Percentiles rank a stretch among this genome's conserved stretches.
Conservation (phyloP, 805 yeast genomes). For the Lipomyces starkeyi region DNA sequence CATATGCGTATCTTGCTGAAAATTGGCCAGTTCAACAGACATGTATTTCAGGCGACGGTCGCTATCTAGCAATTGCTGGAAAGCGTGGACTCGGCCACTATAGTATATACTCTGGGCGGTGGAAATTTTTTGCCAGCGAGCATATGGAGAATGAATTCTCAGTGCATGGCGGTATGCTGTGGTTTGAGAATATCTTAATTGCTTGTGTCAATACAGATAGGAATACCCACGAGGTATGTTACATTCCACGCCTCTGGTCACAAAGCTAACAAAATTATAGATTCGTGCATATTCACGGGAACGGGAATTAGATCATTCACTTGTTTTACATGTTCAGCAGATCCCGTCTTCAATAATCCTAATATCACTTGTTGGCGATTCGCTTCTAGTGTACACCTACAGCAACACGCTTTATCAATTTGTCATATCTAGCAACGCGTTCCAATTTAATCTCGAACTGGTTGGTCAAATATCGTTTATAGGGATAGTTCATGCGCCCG, state of each 20-base stretch:
- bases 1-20: constrained; percentile 53
- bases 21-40: constrained; percentile 54
- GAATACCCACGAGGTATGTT: constrained; percentile 31
- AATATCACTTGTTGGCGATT: constrained; percentile 42
- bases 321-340: constrained; percentile 43
- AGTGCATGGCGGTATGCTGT: constrained; percentile 49
- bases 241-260: neutral
- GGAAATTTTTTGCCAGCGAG: constrained; percentile 54
- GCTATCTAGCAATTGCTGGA: constrained; percentile 58
- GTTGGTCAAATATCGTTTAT: constrained; percentile 46
- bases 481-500: constrained; percentile 49
- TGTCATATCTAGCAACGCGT: constrained; percentile 36
- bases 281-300: constrained; percentile 50
- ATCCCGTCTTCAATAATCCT: constrained; percentile 45
- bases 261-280: constrained; percentile 31
- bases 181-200: constrained; percentile 49
- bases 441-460: constrained; percentile 41
- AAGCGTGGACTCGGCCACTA: constrained; percentile 54
- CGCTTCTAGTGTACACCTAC: constrained; percentile 48
- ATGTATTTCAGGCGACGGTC: constrained; percentile 56
- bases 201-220: constrained; percentile 45
- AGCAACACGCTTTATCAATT: constrained; percentile 44
- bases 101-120: constrained; percentile 50
- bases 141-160: constrained; percentile 46
- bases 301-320: constrained; percentile 44